Percentiles rank a stretch among this genome's conserved stretches.
Conservation (phyloP, 1,139 yeast species). For the Candida buenavistaensis region DNA sequence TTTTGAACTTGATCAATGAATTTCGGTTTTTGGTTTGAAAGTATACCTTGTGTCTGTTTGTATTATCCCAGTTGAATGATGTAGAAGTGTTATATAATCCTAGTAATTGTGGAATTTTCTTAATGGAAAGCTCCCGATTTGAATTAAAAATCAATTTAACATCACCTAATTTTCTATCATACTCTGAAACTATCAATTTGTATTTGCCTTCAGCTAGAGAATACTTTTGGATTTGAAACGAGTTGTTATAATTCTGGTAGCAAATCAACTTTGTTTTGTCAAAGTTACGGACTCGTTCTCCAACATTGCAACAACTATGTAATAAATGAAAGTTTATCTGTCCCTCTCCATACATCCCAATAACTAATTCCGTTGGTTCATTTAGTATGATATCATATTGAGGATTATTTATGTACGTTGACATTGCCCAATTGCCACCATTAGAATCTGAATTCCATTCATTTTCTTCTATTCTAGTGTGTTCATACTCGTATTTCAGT, state of each 20-base stretch:
- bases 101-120: slow-evolving; percentile 25
- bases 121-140: slow-evolving; percentile 6
- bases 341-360: slow-evolving; percentile 26
- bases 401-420: slow-evolving; percentile 60
- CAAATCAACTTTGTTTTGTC: slow-evolving; percentile 29
- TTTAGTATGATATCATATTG: slow-evolving; percentile 45
- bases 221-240: slow-evolving; percentile 17
- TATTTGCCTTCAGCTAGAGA: slow-evolving; percentile 37
- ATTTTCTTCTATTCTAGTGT: slow-evolving; percentile 29
- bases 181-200: slow-evolving; percentile 34
- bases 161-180: slow-evolving; percentile 17
- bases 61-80: slow-evolving; percentile 36
- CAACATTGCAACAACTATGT: slow-evolving; percentile 21
- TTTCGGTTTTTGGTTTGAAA: slow-evolving; percentile 23
- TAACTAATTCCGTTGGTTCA: slow-evolving; percentile 17
- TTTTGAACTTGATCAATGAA: slow-evolving; percentile 27
- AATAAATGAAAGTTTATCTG: slow-evolving; percentile 42
- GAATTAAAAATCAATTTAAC: slow-evolving; percentile 18
- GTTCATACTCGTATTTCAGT: slow-evolving; percentile 22
- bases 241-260: slow-evolving; percentile 27
- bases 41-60: slow-evolving; percentile 35
- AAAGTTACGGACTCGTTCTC: slow-evolving; percentile 24
- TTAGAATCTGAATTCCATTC: slow-evolving; percentile 48
- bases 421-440: slow-evolving; percentile 60
- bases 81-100: slow-evolving; percentile 35